phyloP scores from a whole-genome alignment of 768 basidiomycete species.

The Amanita pallidorosea region DNA sequence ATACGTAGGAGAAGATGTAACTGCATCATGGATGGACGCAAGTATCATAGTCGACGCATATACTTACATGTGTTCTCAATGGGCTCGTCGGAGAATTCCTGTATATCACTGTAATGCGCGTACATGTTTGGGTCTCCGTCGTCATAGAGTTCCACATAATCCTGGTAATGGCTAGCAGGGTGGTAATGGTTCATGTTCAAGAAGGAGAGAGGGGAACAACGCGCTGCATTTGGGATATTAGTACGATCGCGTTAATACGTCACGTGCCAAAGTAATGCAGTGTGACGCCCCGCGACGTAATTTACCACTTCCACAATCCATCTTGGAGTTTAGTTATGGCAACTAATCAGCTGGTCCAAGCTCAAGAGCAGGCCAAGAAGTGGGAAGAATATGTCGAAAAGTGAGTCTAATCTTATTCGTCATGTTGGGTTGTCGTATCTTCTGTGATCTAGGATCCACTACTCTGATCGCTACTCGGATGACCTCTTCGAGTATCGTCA shows the following conservation, averaged over 20 bases:
- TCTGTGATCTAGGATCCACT: conserved; percentile 55
- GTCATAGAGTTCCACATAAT: background rate
- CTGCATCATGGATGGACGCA: conserved; percentile 6
- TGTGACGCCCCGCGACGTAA: conserved; percentile 1
- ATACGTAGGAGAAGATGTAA: conserved; percentile 24
- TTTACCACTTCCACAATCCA: background rate
- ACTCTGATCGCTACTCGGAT: conserved; percentile 88
- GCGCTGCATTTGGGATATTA: background rate
- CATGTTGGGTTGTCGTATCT: conserved; percentile 8
- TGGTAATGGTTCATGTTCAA: background rate
- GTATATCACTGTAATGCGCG: conserved; percentile 10
- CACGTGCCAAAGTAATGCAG: background rate
- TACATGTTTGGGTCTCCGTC: conserved; percentile 1
- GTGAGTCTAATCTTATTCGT: conserved; percentile 23
- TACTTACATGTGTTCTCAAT: conserved; percentile 9
- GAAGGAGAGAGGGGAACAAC: background rate
- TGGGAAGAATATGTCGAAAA: conserved; percentile 75
- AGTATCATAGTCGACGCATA: conserved; percentile 5
- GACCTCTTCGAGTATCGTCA: conserved; percentile 93
- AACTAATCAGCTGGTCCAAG: conserved; percentile 17
- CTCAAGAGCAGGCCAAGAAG: conserved; percentile 36
- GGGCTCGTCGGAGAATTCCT: conserved; percentile 7
- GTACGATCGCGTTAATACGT: background rate
- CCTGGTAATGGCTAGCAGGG: background rate
- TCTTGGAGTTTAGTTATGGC: conserved; percentile 13